These are phyloP conservation scores for Arthroderma sp. DNA, from an alignment of 2,329 filamentous ascomycete genomes.

Conservation along the genomic window DNA sequence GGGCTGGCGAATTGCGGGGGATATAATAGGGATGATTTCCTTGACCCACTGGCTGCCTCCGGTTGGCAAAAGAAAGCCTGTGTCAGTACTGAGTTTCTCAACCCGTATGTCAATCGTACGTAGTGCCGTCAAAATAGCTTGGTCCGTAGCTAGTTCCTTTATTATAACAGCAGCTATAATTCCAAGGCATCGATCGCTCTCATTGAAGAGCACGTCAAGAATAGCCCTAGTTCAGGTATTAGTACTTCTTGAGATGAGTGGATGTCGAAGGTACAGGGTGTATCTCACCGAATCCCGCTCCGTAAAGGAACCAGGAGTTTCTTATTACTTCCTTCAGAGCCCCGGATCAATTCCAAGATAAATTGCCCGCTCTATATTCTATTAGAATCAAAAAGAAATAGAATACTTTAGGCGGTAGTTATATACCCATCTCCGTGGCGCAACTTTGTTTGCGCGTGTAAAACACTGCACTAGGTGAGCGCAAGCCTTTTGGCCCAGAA, in stretches of 20 bases:
- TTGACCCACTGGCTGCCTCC: neutral
- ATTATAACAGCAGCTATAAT: conserved; percentile 18
- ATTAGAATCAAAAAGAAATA: no score
- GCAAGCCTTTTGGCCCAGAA: conserved; percentile 10
- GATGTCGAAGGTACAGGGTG: neutral
- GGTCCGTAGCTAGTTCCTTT: conserved; percentile 9
- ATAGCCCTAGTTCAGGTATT: conserved; percentile 6
- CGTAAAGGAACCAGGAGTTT: neutral
- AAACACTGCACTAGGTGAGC: conserved; percentile 8
- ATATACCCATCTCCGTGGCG: conserved; percentile 17
- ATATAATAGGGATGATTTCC: neutral
- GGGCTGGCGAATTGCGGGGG: neutral
- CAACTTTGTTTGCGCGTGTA: neutral
- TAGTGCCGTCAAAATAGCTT: conserved; percentile 4
- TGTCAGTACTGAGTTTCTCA: neutral
- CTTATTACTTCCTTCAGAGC: conserved; percentile 11
- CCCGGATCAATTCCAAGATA: conserved; percentile 17
- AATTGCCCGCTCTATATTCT: conserved; percentile 18
- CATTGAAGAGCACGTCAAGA: conserved; percentile 10
- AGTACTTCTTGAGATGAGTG: neutral
- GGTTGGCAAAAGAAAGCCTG: neutral
- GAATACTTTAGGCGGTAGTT: neutral
- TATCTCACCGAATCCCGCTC: conserved; percentile 2
- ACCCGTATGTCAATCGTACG: conserved; percentile 8
- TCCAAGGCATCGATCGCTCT: conserved; percentile 13